phyloP scores from a whole-genome alignment of 305 asterid genomes.

The Nicotiana rustica region DNA sequence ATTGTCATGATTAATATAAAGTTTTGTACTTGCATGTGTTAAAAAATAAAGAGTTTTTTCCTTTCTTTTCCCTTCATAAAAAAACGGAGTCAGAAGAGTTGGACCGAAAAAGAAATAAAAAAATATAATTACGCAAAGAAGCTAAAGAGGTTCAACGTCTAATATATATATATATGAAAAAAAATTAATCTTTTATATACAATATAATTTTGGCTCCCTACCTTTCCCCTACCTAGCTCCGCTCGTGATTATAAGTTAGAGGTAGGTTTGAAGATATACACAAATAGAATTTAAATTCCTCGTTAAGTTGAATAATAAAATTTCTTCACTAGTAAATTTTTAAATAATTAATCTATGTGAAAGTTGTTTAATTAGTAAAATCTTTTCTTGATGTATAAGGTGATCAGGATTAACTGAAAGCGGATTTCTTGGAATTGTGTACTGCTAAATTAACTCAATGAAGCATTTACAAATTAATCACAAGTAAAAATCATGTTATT shows the following conservation, averaged over 20 bases:
- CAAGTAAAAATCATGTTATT: not conserved
- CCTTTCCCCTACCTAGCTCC: no score
- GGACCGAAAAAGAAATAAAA: not conserved
- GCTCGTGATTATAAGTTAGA: no score
- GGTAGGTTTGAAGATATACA: not conserved
- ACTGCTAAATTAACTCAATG: not conserved
- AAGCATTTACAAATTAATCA: not conserved
- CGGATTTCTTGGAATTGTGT: not conserved
- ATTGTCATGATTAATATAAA: slow-evolving; percentile 9
- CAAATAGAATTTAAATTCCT: not conserved
- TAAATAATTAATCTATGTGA: not conserved
- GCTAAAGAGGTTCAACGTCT: no score
- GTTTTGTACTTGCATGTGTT: slow-evolving; percentile 18
- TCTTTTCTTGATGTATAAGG: not conserved
- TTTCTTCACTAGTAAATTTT: not conserved
- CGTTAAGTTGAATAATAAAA: not conserved
- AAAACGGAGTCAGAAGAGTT: not conserved
- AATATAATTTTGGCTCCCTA: no score
- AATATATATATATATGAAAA: no score
- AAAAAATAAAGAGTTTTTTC: not conserved
- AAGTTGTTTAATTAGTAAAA: not conserved
- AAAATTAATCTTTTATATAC: no score
- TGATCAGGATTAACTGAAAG: not conserved
- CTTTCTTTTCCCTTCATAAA: not conserved
- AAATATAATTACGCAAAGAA: no score